Base-by-base conservation (phyloP, 2,329 filamentous ascomycete genomes). In the Didymella exigua region DNA sequence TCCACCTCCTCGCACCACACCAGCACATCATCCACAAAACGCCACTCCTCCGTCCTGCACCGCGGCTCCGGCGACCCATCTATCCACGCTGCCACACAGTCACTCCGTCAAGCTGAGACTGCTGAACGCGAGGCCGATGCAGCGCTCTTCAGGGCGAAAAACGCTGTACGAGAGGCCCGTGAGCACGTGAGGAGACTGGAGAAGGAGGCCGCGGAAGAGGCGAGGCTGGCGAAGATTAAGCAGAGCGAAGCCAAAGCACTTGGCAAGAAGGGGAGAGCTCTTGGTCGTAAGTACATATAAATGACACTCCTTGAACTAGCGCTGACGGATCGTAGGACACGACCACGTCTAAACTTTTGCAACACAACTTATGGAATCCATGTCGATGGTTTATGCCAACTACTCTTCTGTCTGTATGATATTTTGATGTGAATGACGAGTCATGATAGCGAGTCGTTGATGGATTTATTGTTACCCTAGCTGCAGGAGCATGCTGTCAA, bases 221-320 rank as follows among this genome's bases (percentile, higher is more conserved):
- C 86, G 2, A 77, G 86, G 19, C 73, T 82, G 36, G 87, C 87
- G 1, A 87, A 85, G 80, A 83, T 89, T 46, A 89, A 90, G 82
- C 82, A 87, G 74, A 79, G 81, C 47, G 84, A 89, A 67, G 87
- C 86, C 1, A 81, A 79, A 63, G 83, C 85, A 66, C 81, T 89
- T 26, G 86, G 84, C 5, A 89, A 88, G 83, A 79, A 86, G 47
- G 86, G 85, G n/a, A 86, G 86, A 73, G 81, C 83, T n/a, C 82
- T 89, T 54, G 87, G 87, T 51, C 84, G 86, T 88, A 79, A 77
- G 84, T 85, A 1, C 27, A 33, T 40, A 14, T 24, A 4, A 21
- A 24, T 10, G 10, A 19, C 36, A 4, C 10, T 19, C 2, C 7
- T 24, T 9, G 2, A 10, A 24, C 40, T 49, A 26, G 47, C 21